Base-by-base conservation (phyloP, 371 early-diverging fungal species). In the Apophysomyces sp. region DNA sequence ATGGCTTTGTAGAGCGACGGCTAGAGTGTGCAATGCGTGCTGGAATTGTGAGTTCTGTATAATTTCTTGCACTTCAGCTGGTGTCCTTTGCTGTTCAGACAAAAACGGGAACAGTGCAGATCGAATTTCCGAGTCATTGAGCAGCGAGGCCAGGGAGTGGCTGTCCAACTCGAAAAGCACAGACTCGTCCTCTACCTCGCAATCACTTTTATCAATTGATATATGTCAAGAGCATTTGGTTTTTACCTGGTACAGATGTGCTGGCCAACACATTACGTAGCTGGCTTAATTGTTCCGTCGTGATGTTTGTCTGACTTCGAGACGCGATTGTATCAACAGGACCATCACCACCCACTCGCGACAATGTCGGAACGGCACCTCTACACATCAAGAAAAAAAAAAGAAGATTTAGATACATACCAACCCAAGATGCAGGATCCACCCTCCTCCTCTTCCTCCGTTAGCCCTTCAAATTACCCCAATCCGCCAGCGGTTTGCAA, bases 41-140 rank as follows among this genome's bases (percentile, higher is more conserved):
- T 71, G 76, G 71, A 88, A 88, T 67, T 87, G 88, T 24, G 88
- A 82, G 37, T 83, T 83, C 21, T 74, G 63, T 2, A 88, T 67
- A 16, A 86, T 73, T 30, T 73, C 74, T 28, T 78, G 78, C 15
- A 87, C 63, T 32, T 80, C 74, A 39, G 74, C 80, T 5, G 68
- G 66, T 0, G 76, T 76, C 21, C 49, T 16, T 11, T 21, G 49
- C 6, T 65, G 69, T 6, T 71, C 67, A 3, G 73, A 66, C 24
- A 88, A 69, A 29, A 77, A 73, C 18, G 86, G 84, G 67, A 84
- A 85, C 55, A 88, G 63, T 5, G 83, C 71, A 5, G 61, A 58
- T n/a, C 81, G 73, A 51, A 85, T 65, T n/a, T 71, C 61, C 13
- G 72, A 67, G 56, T 86, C 82, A 40, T 64, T 72, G 31, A 88